Conservation (phyloP, 345 rosid genomes). For the Rhodomyrtus tomentosa region DNA sequence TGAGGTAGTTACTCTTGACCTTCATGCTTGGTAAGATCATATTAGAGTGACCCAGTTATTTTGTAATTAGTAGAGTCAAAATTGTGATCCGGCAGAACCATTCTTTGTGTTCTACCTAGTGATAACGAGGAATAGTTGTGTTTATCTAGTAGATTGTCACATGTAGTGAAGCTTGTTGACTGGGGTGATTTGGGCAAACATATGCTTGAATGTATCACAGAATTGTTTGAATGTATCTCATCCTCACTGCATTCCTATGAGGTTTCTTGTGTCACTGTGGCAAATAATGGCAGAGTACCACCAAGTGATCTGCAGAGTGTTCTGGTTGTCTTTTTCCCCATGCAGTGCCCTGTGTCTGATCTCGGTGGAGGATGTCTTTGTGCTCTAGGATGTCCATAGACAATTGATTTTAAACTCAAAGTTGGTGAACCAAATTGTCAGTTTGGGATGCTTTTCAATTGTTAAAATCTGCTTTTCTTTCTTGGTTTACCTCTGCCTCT, state of each 20-base stretch:
- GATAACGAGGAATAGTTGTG: neutral
- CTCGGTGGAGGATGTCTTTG: neutral
- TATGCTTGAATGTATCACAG: neutral
- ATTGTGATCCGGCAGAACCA: neutral
- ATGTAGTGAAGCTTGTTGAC: neutral
- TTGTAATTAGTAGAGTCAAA: neutral
- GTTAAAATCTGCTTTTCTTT: neutral
- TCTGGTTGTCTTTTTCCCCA: neutral
- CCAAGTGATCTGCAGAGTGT: neutral
- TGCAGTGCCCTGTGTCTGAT: neutral
- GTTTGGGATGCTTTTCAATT: neutral
- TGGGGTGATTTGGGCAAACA: neutral
- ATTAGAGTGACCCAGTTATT: neutral
- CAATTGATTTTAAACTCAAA: neutral
- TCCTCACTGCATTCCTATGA: neutral
- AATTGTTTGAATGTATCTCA: neutral
- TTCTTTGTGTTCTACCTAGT: neutral
- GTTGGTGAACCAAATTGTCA: neutral
- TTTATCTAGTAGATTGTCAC: neutral
- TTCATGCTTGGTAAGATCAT: neutral
- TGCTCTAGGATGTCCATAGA: neutral
- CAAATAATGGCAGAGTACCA: neutral
- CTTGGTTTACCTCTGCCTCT: neutral
- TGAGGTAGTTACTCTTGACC: constrained; percentile 41
- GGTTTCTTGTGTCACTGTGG: neutral